phyloP scores from a whole-genome alignment of 192 early-diverging fungal genomes.

The Coemansia sp. region DNA sequence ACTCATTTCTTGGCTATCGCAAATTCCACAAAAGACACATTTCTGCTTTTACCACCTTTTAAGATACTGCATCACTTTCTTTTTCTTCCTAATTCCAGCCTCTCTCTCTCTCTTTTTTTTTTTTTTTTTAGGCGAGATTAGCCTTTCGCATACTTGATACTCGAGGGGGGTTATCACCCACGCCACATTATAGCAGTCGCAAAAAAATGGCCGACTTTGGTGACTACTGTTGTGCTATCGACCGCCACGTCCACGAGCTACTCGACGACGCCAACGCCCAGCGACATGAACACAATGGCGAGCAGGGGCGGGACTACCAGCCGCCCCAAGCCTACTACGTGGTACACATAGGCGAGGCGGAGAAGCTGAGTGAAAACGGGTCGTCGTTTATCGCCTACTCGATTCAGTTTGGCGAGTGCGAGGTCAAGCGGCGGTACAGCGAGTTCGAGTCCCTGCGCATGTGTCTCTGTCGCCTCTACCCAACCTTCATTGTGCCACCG shows the following conservation, averaged over 20 bases:
- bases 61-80: no score
- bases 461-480: conserved; percentile 75
- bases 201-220: conserved; percentile 37
- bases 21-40: no score
- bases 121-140: no score
- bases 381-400: conserved; percentile 49
- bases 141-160: no score
- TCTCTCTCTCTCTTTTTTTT: no score
- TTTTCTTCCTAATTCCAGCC: no score
- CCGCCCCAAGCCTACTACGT: conserved; percentile 39
- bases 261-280: conserved; percentile 46
- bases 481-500: conserved; percentile 86
- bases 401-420: conserved; percentile 45
- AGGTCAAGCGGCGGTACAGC: conserved; percentile 83
- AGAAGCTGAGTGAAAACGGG: conserved; percentile 46
- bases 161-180: no score
- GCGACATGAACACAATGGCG: conserved; percentile 14
- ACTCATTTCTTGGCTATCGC: no score
- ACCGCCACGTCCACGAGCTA: conserved; percentile 48
- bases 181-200: no score
- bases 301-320: conserved; percentile 33
- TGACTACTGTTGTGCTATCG: conserved; percentile 53
- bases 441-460: conserved; percentile 93
- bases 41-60: no score
- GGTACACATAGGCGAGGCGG: conserved; percentile 45